Conservation (phyloP, 306 rosid genomes). For the Neltuma alba region DNA sequence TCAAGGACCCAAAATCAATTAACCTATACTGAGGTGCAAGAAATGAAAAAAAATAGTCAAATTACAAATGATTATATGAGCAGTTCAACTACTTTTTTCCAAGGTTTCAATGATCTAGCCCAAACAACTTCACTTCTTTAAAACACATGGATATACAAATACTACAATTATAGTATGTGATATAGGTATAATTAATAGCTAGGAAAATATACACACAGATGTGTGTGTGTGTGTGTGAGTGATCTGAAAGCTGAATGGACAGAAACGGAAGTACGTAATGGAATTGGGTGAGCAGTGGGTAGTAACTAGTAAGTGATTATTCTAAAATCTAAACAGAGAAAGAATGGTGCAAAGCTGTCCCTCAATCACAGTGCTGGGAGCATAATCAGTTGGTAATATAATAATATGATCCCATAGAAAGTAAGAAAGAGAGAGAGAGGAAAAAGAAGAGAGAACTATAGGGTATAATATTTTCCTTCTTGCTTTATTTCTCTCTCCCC, state of each 20-base stretch:
- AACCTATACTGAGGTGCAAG: not conserved
- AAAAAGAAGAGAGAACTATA: too few species aligned
- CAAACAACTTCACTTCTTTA: constrained; percentile 10
- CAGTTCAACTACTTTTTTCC: constrained; percentile 20
- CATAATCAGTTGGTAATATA: constrained; percentile 44
- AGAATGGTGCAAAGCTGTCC: constrained; percentile 55
- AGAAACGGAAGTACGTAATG: constrained; percentile 32
- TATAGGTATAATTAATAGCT: not conserved
- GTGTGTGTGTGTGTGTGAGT: too few species aligned
- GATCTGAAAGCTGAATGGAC: constrained; percentile 45
- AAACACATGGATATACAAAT: constrained; percentile 16
- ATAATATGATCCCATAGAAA: constrained; percentile 40
- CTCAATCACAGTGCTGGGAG: constrained; percentile 19
- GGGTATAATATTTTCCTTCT: constrained; percentile 1
- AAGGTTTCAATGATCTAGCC: constrained; percentile 11
- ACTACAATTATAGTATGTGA: constrained; percentile 42
- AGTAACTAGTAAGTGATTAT: constrained; percentile 39
- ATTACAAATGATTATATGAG: not conserved
- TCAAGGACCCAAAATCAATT: not conserved
- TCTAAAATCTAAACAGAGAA: constrained; percentile 47
- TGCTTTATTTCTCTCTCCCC: constrained; percentile 28
- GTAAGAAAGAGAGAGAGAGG: constrained; percentile 10
- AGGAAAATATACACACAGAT: not conserved
- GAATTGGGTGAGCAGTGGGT: constrained; percentile 53
- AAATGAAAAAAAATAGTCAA: not conserved